Evolutionary conservation across 106 monocot genomes (phyloP).

Genomic region (Dendrobium huoshanense): DNA sequence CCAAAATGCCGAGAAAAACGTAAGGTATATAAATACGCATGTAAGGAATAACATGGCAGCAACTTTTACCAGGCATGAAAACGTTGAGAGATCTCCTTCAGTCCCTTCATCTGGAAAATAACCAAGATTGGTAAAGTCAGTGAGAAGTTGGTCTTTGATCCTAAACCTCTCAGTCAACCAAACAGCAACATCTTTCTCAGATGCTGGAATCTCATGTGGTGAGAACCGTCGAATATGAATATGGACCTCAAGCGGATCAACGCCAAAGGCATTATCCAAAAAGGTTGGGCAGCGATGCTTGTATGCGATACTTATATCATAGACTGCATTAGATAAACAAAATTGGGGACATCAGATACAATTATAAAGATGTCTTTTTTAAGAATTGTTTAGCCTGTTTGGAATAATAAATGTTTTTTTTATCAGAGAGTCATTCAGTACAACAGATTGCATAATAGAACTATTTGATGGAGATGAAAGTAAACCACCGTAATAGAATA

Average conservation of each 20-base stretch:
- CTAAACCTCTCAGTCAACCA: slow-evolving; percentile 88
- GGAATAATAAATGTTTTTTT: background rate
- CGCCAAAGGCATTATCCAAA: slow-evolving; percentile 70
- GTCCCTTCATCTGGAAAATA: slow-evolving; percentile 64
- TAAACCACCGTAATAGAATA: too few relatives aligned
- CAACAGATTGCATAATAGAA: background rate
- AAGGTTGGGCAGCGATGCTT: slow-evolving; percentile 67
- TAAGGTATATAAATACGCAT: slow-evolving; percentile 37
- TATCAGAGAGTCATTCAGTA: background rate
- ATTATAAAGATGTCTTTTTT: background rate
- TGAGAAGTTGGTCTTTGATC: slow-evolving; percentile 64
- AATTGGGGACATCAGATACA: background rate
- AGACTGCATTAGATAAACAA: slow-evolving; percentile 43
- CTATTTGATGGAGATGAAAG: background rate
- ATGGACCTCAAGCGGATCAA: slow-evolving; percentile 86
- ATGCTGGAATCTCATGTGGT: slow-evolving; percentile 45
- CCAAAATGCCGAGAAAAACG: slow-evolving; percentile 66
- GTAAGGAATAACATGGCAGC: slow-evolving; percentile 31
- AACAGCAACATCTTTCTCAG: slow-evolving; percentile 41
- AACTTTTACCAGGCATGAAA: slow-evolving; percentile 33
- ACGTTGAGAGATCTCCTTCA: slow-evolving; percentile 58
- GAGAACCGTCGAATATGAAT: slow-evolving; percentile 50
- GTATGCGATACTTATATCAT: slow-evolving; percentile 87
- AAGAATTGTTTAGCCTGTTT: background rate
- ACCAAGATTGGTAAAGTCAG: slow-evolving; percentile 46